Evolutionary conservation across 768 basidiomycete species (phyloP).

Genomic region (Phlegmacium glaucopus): DNA sequence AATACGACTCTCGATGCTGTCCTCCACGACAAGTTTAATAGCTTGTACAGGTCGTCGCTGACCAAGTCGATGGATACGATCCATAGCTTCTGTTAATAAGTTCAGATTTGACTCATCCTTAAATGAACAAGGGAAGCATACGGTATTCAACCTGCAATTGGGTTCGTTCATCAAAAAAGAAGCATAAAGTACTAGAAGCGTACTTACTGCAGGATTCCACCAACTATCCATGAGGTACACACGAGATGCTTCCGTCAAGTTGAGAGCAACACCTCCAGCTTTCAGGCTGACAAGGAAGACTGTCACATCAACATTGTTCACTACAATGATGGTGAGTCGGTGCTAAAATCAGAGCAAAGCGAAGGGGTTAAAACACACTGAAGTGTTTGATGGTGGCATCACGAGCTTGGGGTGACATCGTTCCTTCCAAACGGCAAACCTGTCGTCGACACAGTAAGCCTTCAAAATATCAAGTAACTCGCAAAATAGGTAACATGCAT

Average conservation of each 20-base stretch:
- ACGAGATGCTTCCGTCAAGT: slow-evolving; percentile 86
- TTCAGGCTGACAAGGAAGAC: slow-evolving; percentile 98
- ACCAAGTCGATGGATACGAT: slow-evolving; percentile 95
- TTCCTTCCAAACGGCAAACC: slow-evolving; percentile 94
- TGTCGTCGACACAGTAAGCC: slow-evolving; percentile 37
- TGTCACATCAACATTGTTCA: slow-evolving; percentile 91
- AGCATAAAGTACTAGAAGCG: neutral
- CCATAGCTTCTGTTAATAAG: slow-evolving; percentile 78
- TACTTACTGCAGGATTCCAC: slow-evolving; percentile 93
- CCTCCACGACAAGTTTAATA: slow-evolving; percentile 92
- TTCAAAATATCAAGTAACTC: neutral
- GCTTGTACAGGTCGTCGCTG: slow-evolving; percentile 92
- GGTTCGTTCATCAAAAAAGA: neutral
- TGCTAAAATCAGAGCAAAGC: neutral
- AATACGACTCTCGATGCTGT: slow-evolving; percentile 95
- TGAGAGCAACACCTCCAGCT: slow-evolving; percentile 91
- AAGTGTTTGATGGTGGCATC: slow-evolving; percentile 95
- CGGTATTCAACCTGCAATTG: slow-evolving; percentile 68
- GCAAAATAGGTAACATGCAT: slow-evolving; percentile 41
- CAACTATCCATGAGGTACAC: slow-evolving; percentile 97
- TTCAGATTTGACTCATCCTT: neutral
- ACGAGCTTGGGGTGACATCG: slow-evolving; percentile 94
- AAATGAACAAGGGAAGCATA: slow-evolving; percentile 34
- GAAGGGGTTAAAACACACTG: slow-evolving; percentile 45
- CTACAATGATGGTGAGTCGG: slow-evolving; percentile 31